Conservation (phyloP, 306 rosid species). For the Rubus idaeus region DNA sequence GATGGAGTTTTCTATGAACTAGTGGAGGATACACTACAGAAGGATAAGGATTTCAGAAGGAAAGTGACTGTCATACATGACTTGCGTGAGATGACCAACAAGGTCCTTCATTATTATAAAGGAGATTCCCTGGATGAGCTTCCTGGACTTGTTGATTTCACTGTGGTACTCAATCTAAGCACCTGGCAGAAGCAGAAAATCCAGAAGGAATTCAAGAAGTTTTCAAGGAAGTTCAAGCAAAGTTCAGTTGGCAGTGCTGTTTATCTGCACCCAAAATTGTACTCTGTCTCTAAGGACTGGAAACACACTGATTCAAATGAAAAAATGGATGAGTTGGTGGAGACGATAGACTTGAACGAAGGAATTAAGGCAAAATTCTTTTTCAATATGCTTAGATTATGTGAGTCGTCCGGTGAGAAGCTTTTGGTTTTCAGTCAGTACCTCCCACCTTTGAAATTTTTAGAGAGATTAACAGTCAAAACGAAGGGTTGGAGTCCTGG, state of each 20-base stretch:
- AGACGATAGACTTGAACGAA: conserved; percentile 50
- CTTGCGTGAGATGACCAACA: conserved; percentile 89
- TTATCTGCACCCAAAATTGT: conserved; percentile 75
- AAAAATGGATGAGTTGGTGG: conserved; percentile 58
- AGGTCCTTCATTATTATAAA: conserved; percentile 82
- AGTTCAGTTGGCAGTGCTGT: conserved; percentile 76
- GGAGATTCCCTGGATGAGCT: conserved; percentile 98
- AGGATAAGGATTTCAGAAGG: conserved; percentile 72
- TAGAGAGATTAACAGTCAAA: conserved; percentile 66
- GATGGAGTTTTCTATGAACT: conserved; percentile 54
- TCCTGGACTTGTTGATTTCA: conserved; percentile 86
- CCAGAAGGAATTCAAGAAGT: conserved; percentile 43
- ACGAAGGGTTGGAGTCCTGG: conserved; percentile 71
- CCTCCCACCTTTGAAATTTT: conserved; percentile 73
- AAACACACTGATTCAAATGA: conserved; percentile 34
- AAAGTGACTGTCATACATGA: conserved; percentile 80
- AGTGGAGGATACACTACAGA: conserved; percentile 80
- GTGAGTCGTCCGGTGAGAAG: conserved; percentile 74
- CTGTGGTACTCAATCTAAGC: conserved; percentile 65
- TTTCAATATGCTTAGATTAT: conserved; percentile 53
- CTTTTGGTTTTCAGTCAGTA: conserved; percentile 92
- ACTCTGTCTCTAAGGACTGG: conserved; percentile 42
- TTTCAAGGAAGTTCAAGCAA: conserved; percentile 60
- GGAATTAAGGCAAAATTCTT: conserved; percentile 88
- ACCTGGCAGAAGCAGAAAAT: conserved; percentile 58